A percentile compares a stretch with the other conserved stretches of the same genome.
These are phyloP conservation scores for Nothomitra cinnamomea DNA, from an alignment of 2,329 filamentous ascomycete species.

Conservation along the genomic window DNA sequence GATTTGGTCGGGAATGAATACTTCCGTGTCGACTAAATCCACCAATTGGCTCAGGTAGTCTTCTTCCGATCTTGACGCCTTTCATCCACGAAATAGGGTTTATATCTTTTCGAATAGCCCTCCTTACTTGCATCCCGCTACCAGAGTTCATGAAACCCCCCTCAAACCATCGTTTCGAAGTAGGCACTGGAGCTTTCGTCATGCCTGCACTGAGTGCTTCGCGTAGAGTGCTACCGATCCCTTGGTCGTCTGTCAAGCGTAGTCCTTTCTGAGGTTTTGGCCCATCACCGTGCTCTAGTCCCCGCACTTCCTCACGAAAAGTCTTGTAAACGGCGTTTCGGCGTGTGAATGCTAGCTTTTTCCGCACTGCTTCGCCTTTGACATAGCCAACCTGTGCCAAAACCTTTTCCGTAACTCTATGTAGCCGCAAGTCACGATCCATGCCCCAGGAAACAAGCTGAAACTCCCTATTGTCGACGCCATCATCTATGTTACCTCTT, in stretches of 20 bases:
- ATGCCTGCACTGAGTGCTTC: constrained; percentile 25
- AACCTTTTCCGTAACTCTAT: constrained; percentile 49
- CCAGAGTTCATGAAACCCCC: constrained; percentile 30
- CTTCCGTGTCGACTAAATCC: constrained; percentile 9
- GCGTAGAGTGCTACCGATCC: constrained; percentile 5
- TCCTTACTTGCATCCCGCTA: constrained; percentile 30
- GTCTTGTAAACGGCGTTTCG: constrained; percentile 73
- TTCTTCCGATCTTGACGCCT: constrained; percentile 41
- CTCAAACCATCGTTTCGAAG: constrained; percentile 29
- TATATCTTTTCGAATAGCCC: constrained; percentile 29
- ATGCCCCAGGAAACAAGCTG: constrained; percentile 87
- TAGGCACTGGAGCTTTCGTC: constrained; percentile 34
- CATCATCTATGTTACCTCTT: constrained; percentile 50
- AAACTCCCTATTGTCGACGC: constrained; percentile 72
- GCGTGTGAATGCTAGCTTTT: constrained; percentile 57
- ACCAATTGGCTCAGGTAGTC: background rate
- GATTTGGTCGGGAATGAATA: background rate
- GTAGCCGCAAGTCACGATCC: constrained; percentile 65
- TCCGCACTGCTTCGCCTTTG: constrained; percentile 47
- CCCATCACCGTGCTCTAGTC: background rate
- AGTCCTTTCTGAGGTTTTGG: background rate
- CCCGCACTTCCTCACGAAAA: constrained; percentile 46
- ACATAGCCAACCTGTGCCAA: constrained; percentile 55
- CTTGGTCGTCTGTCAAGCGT: background rate
- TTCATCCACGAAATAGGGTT: constrained; percentile 49